Conservation (phyloP, 495 filamentous ascomycete species). For the Thermothielavioides terrestris region DNA sequence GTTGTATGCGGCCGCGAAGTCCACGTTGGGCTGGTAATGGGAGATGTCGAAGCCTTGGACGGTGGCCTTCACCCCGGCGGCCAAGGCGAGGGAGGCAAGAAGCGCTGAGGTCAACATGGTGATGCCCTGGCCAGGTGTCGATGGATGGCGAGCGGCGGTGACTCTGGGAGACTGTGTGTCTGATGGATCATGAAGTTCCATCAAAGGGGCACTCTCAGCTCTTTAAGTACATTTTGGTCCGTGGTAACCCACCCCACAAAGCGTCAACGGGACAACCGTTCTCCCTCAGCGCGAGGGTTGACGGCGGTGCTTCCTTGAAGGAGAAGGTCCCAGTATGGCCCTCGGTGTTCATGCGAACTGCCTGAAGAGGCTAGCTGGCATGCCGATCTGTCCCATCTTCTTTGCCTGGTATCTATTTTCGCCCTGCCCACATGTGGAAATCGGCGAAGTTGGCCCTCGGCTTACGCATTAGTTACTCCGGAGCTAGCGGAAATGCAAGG, state of each 20-base stretch:
- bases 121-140: neutral
- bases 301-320: neutral
- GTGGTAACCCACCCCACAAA: neutral
- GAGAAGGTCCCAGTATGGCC: neutral
- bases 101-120: neutral
- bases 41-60: conserved; percentile 62
- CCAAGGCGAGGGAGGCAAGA: conserved; percentile 10
- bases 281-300: neutral
- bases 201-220: neutral
- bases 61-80: conserved; percentile 28
- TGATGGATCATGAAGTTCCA: too few relatives aligned
- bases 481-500: too few relatives aligned
- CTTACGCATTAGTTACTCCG: too few relatives aligned
- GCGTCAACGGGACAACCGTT: neutral
- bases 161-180: neutral
- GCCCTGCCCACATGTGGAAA: too few relatives aligned
- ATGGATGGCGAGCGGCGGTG: neutral
- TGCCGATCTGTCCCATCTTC: neutral
- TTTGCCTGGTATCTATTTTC: too few relatives aligned
- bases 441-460: too few relatives aligned
- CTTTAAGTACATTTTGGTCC: neutral
- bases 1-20: conserved; percentile 48
- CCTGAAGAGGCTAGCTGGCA: neutral
- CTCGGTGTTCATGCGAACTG: neutral
- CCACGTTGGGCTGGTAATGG: conserved; percentile 47